Percentiles rank a stretch among this genome's conserved stretches.
Conservation (phyloP, 2,329 filamentous ascomycete genomes). For the Scedosporium apiospermum region DNA sequence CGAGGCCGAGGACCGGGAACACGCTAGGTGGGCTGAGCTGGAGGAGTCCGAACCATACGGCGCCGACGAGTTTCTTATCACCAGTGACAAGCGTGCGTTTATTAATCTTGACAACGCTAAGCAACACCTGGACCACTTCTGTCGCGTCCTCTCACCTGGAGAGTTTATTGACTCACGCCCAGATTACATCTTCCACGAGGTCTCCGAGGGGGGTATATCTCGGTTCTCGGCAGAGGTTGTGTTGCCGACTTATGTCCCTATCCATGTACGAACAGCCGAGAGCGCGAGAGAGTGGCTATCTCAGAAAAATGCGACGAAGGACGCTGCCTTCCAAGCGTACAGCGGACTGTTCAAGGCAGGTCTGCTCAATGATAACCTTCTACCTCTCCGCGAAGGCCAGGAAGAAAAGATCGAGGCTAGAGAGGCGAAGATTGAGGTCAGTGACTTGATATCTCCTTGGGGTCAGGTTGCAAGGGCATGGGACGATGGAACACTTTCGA, state of each 20-base stretch:
- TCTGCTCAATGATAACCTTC: slow-evolving; percentile 66
- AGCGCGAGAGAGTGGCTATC: slow-evolving; percentile 54
- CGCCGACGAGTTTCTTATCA: not conserved
- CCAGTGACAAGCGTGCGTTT: slow-evolving; percentile 40
- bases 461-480: slow-evolving; percentile 30
- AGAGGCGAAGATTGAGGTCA: slow-evolving; percentile 23
- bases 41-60: slow-evolving; percentile 31
- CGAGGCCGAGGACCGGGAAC: slow-evolving; percentile 49
- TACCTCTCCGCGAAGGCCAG: slow-evolving; percentile 49
- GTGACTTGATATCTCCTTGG: slow-evolving; percentile 38
- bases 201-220: slow-evolving; percentile 6
- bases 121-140: slow-evolving; percentile 76
- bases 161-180: slow-evolving; percentile 58
- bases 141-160: slow-evolving; percentile 45
- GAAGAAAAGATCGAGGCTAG: slow-evolving; percentile 26
- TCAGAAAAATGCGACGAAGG: slow-evolving; percentile 64
- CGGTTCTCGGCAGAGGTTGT: slow-evolving; percentile 50
- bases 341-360: slow-evolving; percentile 57
- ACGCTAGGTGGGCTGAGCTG: slow-evolving; percentile 31
- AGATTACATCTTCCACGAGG: slow-evolving; percentile 51
- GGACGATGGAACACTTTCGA: slow-evolving; percentile 14
- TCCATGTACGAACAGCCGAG: slow-evolving; percentile 42
- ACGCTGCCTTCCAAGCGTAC: slow-evolving; percentile 78
- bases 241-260: slow-evolving; percentile 62
- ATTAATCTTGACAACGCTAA: slow-evolving; percentile 66